These are phyloP conservation scores for Ensete glaucum DNA, from an alignment of 176 grass and related monocot genomes.

Conservation along the genomic window DNA sequence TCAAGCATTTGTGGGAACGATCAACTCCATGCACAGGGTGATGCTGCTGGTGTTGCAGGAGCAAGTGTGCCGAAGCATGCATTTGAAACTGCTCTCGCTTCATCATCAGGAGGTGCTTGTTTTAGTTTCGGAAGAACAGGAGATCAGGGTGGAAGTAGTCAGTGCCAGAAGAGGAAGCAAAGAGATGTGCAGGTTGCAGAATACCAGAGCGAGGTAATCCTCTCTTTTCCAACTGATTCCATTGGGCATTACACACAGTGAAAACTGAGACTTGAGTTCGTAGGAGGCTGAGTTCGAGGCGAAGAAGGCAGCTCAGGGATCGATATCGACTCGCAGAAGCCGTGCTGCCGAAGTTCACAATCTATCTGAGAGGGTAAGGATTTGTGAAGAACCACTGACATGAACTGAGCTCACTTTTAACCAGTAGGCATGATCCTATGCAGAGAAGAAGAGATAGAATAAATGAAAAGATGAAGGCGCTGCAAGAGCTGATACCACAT, in stretches of 20 bases:
- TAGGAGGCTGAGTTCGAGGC: no score
- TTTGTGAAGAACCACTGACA: neutral
- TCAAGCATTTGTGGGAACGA: neutral
- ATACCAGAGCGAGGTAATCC: constrained; percentile 45
- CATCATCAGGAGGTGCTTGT: neutral
- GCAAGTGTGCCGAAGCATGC: neutral
- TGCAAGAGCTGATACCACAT: constrained; percentile 90
- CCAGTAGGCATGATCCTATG: neutral
- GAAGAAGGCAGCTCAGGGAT: no score
- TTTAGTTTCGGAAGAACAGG: constrained; percentile 1
- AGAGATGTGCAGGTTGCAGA: constrained; percentile 32
- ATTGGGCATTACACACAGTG: no score
- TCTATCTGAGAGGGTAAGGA: constrained; percentile 66
- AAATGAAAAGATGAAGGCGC: constrained; percentile 83
- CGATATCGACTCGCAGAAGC: constrained; percentile 34
- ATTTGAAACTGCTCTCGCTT: neutral
- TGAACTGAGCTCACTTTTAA: neutral
- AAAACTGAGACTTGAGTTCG: no score
- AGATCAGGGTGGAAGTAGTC: neutral
- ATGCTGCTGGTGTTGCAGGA: neutral
- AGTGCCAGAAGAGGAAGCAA: constrained; percentile 21
- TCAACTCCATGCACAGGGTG: neutral
- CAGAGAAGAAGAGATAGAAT: constrained; percentile 87
- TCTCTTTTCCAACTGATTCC: neutral
- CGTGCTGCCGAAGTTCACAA: constrained; percentile 88